Evolutionary conservation across 106 monocot species (phyloP), one percentile per base, ranked within the genome.

Genomic region (Dioscorea zingiberensis): DNA sequence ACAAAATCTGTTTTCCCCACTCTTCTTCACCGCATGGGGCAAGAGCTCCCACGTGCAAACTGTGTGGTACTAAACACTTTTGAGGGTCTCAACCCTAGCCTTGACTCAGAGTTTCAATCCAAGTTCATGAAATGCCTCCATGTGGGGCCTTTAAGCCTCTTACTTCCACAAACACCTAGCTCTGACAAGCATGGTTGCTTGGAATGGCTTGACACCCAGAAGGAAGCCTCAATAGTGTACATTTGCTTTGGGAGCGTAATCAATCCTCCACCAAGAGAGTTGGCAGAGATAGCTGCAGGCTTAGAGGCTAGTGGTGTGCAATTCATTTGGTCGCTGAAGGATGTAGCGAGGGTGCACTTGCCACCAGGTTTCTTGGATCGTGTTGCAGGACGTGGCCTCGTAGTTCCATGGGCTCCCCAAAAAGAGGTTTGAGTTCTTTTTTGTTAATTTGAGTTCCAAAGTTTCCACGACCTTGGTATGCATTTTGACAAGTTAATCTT

Each of bases 271-370:
- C 55, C 74, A 0, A 16, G 19, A 9, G 89, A 89, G 73, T 58
- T 85, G 1, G 48, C 27, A 4, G 70, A 26, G 22, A 54, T 89
- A 23, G 89, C 85, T 13, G 53, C 55, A 8, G 89, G 78, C 8
- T 48, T 89, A 28, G 85, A 79, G 62, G 47, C 57, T 3, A 74
- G 69, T 60, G 55, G 81, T 3, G 63, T 45, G 6, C 75, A 79
- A 2, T 89, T 89, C 51, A 13, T 89, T 6, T 89, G 89, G 89
- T 81, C 89, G 7, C 44, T 89, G 47, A 76, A 65, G 19, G 81
- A 78, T 38, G 38, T 44, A 7, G 25, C 53, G 4, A 48, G 48
- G 30, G 44, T 19, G 30, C 48, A 38, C 29, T 19, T 84, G 49
- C 84, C 84, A 2, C 8, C 13, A 3, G 84, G 81, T 11, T 84